These are phyloP conservation scores for Ophiostoma novo-ulmi DNA, from an alignment of 2,329 filamentous ascomycete species.

Conservation along the genomic window DNA sequence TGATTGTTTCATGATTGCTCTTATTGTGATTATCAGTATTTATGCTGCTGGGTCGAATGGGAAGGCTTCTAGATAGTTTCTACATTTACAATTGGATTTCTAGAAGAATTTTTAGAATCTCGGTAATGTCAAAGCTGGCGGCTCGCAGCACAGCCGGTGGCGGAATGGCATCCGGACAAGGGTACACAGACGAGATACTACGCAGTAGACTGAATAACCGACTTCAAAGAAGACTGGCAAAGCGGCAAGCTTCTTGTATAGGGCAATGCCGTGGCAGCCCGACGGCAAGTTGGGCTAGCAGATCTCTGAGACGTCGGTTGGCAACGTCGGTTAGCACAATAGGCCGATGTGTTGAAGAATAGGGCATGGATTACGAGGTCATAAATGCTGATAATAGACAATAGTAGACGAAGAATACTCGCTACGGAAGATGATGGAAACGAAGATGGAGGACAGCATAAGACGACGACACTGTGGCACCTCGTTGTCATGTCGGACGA, in stretches of 20 bases:
- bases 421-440: not conserved
- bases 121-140: not conserved
- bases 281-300: not conserved
- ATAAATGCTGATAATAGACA: not conserved
- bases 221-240: not conserved
- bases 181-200: not conserved
- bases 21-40: slow-evolving; percentile 2
- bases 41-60: not conserved
- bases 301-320: no score
- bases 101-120: not conserved
- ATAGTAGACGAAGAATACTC: not conserved
- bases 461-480: not conserved
- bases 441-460: not conserved
- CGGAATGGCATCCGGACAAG: not conserved
- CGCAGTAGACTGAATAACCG: not conserved
- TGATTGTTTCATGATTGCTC: not conserved
- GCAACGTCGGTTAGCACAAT: no score
- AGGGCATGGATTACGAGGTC: not conserved
- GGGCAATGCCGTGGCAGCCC: not conserved
- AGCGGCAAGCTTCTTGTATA: not conserved
- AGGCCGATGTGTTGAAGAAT: not conserved
- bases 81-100: not conserved
- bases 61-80: not conserved
- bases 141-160: not conserved
- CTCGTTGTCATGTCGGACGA: not conserved